phyloP scores from a whole-genome alignment of 768 basidiomycete species.

The Lactarius tabidus region DNA sequence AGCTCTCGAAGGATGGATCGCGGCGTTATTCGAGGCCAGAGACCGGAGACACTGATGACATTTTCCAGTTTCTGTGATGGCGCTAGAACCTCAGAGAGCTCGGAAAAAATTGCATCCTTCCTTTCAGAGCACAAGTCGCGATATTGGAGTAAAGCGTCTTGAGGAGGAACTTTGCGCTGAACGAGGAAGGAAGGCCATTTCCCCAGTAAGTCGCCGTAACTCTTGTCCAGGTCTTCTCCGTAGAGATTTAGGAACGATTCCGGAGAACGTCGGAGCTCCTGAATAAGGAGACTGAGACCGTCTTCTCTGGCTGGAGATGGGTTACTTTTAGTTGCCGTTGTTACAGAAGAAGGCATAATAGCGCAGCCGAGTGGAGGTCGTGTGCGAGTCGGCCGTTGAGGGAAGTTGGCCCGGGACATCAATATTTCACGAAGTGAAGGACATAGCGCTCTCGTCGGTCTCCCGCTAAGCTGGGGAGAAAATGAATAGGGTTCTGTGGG shows the following conservation, averaged over 20 bases:
- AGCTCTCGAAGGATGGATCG: conserved; percentile 21
- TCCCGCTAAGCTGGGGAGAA: background rate
- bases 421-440: background rate
- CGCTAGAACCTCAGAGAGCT: background rate
- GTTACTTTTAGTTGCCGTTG: background rate
- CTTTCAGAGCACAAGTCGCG: background rate
- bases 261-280: background rate
- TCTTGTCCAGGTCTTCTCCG: background rate
- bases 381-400: too few species aligned
- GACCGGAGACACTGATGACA: background rate
- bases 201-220: background rate
- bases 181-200: background rate
- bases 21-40: conserved; percentile 17
- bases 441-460: background rate
- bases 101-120: background rate
- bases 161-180: background rate
- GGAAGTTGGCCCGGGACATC: background rate
- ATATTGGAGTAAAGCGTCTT: background rate
- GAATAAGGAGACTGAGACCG: background rate
- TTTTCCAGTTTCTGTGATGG: background rate
- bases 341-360: background rate
- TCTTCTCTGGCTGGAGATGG: background rate
- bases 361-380: background rate
- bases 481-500: background rate
- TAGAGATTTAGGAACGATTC: background rate